Evolutionary conservation across 768 basidiomycete species (phyloP), one percentile per base, ranked within the genome.

Genomic region (Polyporus arcularius): DNA sequence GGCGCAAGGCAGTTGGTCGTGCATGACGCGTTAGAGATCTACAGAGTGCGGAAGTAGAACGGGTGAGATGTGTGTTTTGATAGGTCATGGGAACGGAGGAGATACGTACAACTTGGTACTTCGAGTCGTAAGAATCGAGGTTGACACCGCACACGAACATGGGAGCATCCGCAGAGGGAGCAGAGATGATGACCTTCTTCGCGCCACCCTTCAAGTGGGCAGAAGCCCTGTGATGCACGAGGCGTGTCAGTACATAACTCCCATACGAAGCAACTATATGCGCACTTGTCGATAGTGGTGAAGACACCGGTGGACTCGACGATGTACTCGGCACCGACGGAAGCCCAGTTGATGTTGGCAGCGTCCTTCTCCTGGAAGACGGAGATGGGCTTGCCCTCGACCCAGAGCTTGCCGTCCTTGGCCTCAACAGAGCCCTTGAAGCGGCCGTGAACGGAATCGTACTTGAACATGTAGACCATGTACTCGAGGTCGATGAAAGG

Each of bases 391-490:
- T 90, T 87, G 76, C 88, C 89, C 72, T 94, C 80, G 75, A 99
- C 87, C 73, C 80, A 74, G 62, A 99, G 92, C 79, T 98, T 96
- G 69, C 91, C 93, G 68, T 93, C 90, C 80, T 89, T 88, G 76
- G 81, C 76, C 75, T 87, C 82, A 68, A 96, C 84, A 50, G 84
- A 75, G 65, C 96, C 96, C 73, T 92, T 88, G 86, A 90, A 98
- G 73, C 90, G 87, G 54, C 94, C 89, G 79, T 96, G 94, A 65
- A 94, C 92, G 58, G 94, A 90, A 75, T 96, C 94, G 73, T 86
- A 96, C 82, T 94, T 96, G 90, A 97, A 96, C 94, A 97, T 94
- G 85, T 97, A 97, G 74, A 95, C 96, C 96, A 98, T 97, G 87
- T 99, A 98, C 3, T 88, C 84, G 68, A 96, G 87, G 74, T 93